Base-by-base conservation (phyloP, 345 rosid genomes). In the Anastatica hierochuntica region DNA sequence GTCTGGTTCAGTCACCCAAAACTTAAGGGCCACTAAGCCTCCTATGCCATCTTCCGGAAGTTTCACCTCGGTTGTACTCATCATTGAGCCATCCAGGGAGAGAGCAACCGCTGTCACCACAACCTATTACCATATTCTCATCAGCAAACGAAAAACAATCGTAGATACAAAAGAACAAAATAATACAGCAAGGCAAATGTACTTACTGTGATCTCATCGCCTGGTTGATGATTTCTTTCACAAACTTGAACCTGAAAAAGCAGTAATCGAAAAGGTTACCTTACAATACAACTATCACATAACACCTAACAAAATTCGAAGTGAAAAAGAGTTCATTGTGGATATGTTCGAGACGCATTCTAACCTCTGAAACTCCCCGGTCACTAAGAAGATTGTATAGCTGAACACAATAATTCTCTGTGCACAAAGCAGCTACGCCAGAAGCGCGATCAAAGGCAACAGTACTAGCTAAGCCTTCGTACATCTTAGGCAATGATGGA, bases 181-280 rank as follows among this genome's bases (percentile, higher is more conserved):
- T 24, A 47, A 53, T 21, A 4, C 12, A 37, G 45, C 0, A 29
- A 10, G 15, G 12, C 42, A 24, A 21, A 20, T 40, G 21, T 43
- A 47, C 69, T 58, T 77, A 92, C 98, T 77, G 88, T 85, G 69
- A 85, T 59, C 43, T 77, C 95, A 74, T 88, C 95, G 38, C 81
- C 88, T 10, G 98, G 97, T 58, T 92, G 98, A 73, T 92, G 88
- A 69, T 81, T 92, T 80, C 97, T 85, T 71, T 88, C 98, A 72
- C 92, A 87, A 51, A 90, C 92, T 79, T 80, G 89, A 70, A 87
- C 87, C 98, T 90, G 78, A 16, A 52, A 37, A 40, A 40, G 14
- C 33, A 58, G 23, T 50, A n/a, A 15, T 39, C 10, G 20, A 12
- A 35, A 41, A n/a, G 9, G 43, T 45, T 39, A 47, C 10, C 3